Base-by-base conservation (phyloP, 2,329 filamentous ascomycete species). In the Ophiostoma perfectum region DNA sequence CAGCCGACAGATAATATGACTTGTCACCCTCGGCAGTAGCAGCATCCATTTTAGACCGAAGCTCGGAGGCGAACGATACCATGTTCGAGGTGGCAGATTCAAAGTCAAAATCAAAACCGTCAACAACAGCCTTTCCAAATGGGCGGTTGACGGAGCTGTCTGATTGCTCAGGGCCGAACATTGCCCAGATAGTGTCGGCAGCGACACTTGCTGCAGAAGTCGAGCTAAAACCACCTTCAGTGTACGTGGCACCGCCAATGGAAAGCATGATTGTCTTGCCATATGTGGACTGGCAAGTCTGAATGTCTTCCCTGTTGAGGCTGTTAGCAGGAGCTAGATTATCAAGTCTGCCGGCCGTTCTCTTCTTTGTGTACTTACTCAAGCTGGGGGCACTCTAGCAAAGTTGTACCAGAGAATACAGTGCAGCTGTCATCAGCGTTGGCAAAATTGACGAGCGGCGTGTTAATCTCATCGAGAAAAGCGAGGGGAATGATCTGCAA, bases 31-130 rank as follows among this genome's bases (percentile, higher is more conserved):
- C 81, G 36, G 77, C 79, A 0, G 74, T 77, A 60, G 83, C 81
- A 27, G 78, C 78, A 72, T 86, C 80, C 81, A 88, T 88, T 45
- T 82, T 76, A 16, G 75, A 73, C 42, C 87, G 84, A 9, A 91
- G 81, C 67, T 82, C 79, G 49, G 81, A 79, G 1, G 83, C 88
- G 72, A 92, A 90, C 1, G 84, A 78, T 0, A 80, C 81, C 78
- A 89, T 86, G 78, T 90, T 88, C 64, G 77, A 77, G 14, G 84
- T 83, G 2, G 77, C 76, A 4, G 84, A 80, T 78, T 92, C 90
- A 71, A 92, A 88, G 76, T 93, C 90, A 71, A 92, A 86, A 77
- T 93, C 90, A 76, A 93, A 92, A 4, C 90, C 90, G 75, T 93
- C 89, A 58, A 93, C 78, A 4, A 85, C 80, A 9, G 87, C 85